Base-by-base conservation (phyloP, 2,329 filamentous ascomycete species). In the Neonectria ditissima region DNA sequence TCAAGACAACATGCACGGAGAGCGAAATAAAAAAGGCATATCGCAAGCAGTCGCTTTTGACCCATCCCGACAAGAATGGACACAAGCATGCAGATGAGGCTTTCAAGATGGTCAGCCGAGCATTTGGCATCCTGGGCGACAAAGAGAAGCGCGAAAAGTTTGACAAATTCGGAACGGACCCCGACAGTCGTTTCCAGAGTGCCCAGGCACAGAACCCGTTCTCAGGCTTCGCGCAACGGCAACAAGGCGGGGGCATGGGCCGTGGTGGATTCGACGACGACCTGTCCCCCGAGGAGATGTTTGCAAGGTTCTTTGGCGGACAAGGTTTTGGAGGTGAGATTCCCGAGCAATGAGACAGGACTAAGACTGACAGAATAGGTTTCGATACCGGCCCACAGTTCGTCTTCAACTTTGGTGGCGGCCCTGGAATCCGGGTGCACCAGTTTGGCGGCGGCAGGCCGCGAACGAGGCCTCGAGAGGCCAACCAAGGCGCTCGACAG, bases 1-100 rank as follows among this genome's bases (percentile, higher is more conserved):
- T 90, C 41, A 86, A 86, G 72, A 81, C 85, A 61, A 87, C 89
- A 20, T 91, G 88, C 74, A 89, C 89, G 52, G 95, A 98, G 72
- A 80, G 84, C 66, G 95, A 98, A 75, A 94, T 99, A 77, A 99
- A 98, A 80, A 98, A 98, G 83, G 95, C 96, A 7, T 99, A 99
- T 81, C 89, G 95, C 75, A 98, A 97, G 82, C 86, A 97, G 77
- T 96, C 92, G 77, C 83, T 99, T 74, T 85, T 98, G 75, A 99
- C 96, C 63, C 96, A 99, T 84, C 96, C 96, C 67, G 96, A 99
- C 84, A 99, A 99, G 84, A 99, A 99, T 85, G 94, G 94, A 54
- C 94, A 97, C 78, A 91, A 95, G 39, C 89, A 97, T 64, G 95
- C 96, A 59, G 96, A 97, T 78, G 96, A 99, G 82, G 96, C 96